Percentiles rank a stretch among this genome's conserved stretches.
These are phyloP conservation scores for Ogataea saltuana DNA, from an alignment of 805 yeast genomes.

Conservation along the genomic window DNA sequence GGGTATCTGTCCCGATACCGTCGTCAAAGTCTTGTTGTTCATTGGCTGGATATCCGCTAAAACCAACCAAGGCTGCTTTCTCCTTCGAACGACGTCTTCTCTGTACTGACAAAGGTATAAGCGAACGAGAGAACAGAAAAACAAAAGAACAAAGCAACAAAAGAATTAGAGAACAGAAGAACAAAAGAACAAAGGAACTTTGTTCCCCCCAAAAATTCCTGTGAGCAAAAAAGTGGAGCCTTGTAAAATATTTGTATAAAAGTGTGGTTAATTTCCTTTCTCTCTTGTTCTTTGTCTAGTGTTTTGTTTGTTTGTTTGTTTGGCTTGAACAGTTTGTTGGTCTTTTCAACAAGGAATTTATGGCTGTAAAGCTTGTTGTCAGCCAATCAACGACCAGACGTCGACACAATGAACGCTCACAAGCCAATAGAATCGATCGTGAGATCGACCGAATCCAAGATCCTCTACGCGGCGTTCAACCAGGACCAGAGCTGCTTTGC, in stretches of 20 bases:
- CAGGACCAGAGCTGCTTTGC: constrained; percentile 92
- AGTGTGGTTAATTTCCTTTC: background rate
- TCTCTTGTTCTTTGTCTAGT: constrained; percentile 5
- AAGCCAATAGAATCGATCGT: constrained; percentile 27
- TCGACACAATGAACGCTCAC: constrained; percentile 35
- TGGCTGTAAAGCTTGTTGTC: background rate
- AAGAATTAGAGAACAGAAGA: constrained; percentile 1
- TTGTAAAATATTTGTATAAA: background rate
- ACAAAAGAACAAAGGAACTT: background rate
- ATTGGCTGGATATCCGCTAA: no score
- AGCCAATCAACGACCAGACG: background rate
- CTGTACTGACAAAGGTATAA: background rate
- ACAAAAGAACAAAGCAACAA: background rate
- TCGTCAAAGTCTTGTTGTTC: constrained; percentile 9
- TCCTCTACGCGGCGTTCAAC: constrained; percentile 70
- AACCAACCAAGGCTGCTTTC: background rate
- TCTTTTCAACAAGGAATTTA: no score
- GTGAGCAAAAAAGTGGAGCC: constrained; percentile 2
- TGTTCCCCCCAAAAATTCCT: background rate
- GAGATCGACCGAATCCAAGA: constrained; percentile 34
- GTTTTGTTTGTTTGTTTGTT: background rate
- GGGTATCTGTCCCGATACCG: constrained; percentile 27
- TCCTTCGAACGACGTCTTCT: background rate
- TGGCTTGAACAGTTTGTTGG: no score
- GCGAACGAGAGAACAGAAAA: background rate